Evolutionary conservation across 305 asterid species (phyloP).

Genomic region (Lippia alba): DNA sequence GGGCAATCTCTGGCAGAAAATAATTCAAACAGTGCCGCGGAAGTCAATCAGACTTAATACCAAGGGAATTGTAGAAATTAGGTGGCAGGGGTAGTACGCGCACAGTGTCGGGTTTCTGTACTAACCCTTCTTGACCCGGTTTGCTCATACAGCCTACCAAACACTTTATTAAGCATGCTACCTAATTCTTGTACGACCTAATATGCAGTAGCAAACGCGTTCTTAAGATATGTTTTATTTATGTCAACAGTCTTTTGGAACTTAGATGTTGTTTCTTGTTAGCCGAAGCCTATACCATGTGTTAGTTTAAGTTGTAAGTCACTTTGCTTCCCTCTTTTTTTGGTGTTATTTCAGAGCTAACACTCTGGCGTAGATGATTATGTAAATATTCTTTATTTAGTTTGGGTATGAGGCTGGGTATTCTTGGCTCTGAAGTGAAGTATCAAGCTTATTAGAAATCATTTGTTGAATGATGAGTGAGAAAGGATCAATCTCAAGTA

Average conservation of each 20-base stretch:
- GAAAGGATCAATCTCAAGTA: neutral
- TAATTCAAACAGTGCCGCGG: too few relatives aligned
- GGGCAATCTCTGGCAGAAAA: too few relatives aligned
- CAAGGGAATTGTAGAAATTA: too few relatives aligned
- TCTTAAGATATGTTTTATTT: neutral
- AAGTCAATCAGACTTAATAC: too few relatives aligned
- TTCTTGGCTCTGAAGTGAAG: slow-evolving; percentile 32
- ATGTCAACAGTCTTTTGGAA: neutral
- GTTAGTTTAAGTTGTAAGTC: neutral
- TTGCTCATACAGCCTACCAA: too few relatives aligned
- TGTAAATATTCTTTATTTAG: neutral
- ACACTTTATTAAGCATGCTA: too few relatives aligned
- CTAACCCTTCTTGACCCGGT: too few relatives aligned
- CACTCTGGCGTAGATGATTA: neutral
- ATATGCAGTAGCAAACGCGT: too few relatives aligned
- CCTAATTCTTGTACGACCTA: too few relatives aligned
- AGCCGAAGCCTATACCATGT: neutral
- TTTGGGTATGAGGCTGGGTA: neutral
- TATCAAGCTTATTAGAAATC: neutral
- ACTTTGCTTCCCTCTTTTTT: neutral
- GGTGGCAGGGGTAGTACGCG: too few relatives aligned
- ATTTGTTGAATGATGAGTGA: neutral
- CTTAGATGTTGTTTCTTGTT: neutral
- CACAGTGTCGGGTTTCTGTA: too few relatives aligned
- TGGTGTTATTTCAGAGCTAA: neutral